Conservation (phyloP, 306 rosid genomes). For the Sicyos baderoa region DNA sequence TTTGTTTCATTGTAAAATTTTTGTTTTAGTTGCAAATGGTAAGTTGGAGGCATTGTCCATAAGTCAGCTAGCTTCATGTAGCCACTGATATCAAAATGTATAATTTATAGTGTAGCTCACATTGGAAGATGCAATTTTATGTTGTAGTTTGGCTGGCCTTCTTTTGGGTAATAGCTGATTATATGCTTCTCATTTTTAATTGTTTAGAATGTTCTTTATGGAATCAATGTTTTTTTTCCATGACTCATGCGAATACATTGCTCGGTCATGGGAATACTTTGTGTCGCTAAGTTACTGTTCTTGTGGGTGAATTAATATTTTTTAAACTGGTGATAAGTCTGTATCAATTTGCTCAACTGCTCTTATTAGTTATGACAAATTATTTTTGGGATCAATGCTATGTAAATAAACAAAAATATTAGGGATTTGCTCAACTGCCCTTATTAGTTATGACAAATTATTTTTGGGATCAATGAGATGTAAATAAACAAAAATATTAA, state of each 20-base stretch:
- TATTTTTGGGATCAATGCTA: background rate
- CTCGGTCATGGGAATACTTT: too few species aligned
- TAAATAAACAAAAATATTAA: too few species aligned
- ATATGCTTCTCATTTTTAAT: background rate
- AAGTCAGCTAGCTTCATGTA: background rate
- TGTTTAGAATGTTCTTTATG: too few species aligned
- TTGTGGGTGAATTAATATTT: background rate
- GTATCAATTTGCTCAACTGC: background rate
- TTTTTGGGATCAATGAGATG: background rate
- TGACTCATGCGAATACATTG: too few species aligned
- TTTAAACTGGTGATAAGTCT: background rate
- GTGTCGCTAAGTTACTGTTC: too few species aligned
- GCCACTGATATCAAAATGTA: constrained; percentile 10
- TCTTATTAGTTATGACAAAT: background rate
- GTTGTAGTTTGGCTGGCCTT: background rate
- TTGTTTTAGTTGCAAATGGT: constrained; percentile 1
- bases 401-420: too few species aligned
- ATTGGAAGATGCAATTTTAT: background rate
- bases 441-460: background rate
- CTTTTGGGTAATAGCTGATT: background rate
- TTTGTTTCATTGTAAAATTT: constrained; percentile 2
- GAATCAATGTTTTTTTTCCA: too few species aligned
- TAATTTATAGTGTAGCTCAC: background rate
- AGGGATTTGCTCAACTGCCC: too few species aligned
- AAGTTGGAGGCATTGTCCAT: constrained; percentile 1